These are phyloP conservation scores for Colletotrichum neosansevieriae DNA, from an alignment of 2,329 filamentous ascomycete species.

Conservation along the genomic window DNA sequence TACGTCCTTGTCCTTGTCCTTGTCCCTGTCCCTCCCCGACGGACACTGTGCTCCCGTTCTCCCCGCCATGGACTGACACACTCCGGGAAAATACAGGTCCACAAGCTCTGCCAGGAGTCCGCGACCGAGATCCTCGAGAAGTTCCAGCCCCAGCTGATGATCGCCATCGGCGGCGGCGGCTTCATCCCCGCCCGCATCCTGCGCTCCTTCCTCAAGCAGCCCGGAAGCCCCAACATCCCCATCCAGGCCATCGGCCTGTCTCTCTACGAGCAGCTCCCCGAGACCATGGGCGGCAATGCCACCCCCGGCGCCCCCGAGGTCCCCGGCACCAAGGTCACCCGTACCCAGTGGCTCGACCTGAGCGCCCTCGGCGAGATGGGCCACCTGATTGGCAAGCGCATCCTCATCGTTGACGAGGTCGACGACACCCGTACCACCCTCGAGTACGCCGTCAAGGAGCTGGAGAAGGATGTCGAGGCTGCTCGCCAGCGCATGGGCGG, in stretches of 20 bases:
- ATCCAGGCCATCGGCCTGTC: slow-evolving; percentile 99
- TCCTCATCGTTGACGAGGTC: slow-evolving; percentile 94
- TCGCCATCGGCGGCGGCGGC: slow-evolving; percentile 96
- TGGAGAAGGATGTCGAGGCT: slow-evolving; percentile 92
- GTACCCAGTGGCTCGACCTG: slow-evolving; percentile 98
- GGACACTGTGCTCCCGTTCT: not conserved
- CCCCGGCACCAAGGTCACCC: slow-evolving; percentile 92
- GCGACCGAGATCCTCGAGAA: slow-evolving; percentile 84
- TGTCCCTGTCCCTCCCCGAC: not conserved
- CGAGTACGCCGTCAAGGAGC: slow-evolving; percentile 92
- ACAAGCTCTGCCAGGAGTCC: slow-evolving; percentile 94
- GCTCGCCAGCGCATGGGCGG: slow-evolving; percentile 80
- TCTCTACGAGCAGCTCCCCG: slow-evolving; percentile 86
- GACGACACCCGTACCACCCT: slow-evolving; percentile 95
- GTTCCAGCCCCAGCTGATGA: slow-evolving; percentile 95
- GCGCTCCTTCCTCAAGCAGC: slow-evolving; percentile 94
- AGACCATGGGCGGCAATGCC: slow-evolving; percentile 63
- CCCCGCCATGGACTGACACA: not conserved
- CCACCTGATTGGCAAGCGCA: slow-evolving; percentile 90
- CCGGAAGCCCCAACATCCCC: slow-evolving; percentile 91
- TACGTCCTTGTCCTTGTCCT: slow-evolving; percentile 57
- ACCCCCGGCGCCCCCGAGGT: slow-evolving; percentile 73
- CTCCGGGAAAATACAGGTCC: slow-evolving; percentile 71
- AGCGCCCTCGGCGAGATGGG: slow-evolving; percentile 84
- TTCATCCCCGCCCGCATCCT: slow-evolving; percentile 98